These are phyloP conservation scores for Russula abietina DNA, from an alignment of 768 basidiomycete species.

Conservation along the genomic window DNA sequence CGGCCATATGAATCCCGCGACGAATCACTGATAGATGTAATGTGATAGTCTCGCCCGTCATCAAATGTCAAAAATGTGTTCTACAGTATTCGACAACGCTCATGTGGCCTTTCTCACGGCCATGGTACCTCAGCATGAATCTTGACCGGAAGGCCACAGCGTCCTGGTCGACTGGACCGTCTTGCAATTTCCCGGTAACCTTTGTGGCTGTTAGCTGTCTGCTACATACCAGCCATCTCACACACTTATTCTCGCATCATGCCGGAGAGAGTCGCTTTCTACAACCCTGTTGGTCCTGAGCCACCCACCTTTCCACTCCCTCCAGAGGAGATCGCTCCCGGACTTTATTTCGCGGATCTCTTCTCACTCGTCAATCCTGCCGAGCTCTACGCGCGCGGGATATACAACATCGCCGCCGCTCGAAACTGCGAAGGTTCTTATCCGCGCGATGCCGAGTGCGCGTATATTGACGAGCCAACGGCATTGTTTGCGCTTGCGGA, in stretches of 20 bases:
- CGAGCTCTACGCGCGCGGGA: conserved; percentile 5
- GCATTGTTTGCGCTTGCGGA: conserved; percentile 18
- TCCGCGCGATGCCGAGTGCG: conserved; percentile 16
- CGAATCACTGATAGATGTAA: no score
- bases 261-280: conserved; percentile 8
- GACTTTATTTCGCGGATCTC: conserved; percentile 19
- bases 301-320: conserved; percentile 18
- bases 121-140: neutral
- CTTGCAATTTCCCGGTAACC: neutral
- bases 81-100: neutral
- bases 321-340: conserved; percentile 11
- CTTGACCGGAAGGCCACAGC: neutral
- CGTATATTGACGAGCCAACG: conserved; percentile 18
- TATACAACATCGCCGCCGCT: conserved; percentile 17
- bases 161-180: neutral
- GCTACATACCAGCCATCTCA: neutral
- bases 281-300: conserved; percentile 9
- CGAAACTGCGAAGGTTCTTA: conserved; percentile 16
- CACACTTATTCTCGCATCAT: neutral
- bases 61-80: neutral
- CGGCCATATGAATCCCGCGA: no score
- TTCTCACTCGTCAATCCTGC: conserved; percentile 18
- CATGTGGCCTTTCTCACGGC: neutral
- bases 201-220: neutral
- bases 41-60: no score